These are phyloP conservation scores for Suillus sp. DNA, from an alignment of 768 basidiomycete genomes.

Conservation along the genomic window DNA sequence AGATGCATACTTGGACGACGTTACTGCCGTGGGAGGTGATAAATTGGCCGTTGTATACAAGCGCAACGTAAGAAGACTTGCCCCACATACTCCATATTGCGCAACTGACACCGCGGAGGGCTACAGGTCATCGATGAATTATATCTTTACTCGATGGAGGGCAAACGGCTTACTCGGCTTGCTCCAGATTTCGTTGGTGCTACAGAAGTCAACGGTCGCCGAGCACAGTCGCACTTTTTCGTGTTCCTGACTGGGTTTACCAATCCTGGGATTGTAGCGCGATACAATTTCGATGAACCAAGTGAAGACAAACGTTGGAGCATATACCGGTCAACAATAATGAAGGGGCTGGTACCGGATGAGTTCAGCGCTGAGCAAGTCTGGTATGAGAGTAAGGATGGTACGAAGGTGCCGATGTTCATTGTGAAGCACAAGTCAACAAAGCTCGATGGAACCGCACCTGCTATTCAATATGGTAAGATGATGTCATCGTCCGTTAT, in stretches of 20 bases:
- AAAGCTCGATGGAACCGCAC: conserved; percentile 70
- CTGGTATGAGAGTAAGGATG: conserved; percentile 80
- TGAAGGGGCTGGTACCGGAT: conserved; percentile 61
- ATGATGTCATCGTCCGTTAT: conserved; percentile 11
- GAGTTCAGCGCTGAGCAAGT: conserved; percentile 77
- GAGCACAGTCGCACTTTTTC: conserved; percentile 63
- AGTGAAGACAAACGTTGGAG: conserved; percentile 56
- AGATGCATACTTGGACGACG: conserved; percentile 58
- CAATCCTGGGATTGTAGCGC: conserved; percentile 65
- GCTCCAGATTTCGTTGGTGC: conserved; percentile 71
- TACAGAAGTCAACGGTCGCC: conserved; percentile 50
- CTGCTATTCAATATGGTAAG: conserved; percentile 76
- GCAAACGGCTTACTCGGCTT: conserved; percentile 55
- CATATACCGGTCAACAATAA: conserved; percentile 56
- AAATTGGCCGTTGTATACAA: conserved; percentile 67
- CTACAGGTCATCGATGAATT: conserved; percentile 76
- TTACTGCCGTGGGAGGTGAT: conserved; percentile 51
- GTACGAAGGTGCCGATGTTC: conserved; percentile 84
- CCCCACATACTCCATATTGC: neutral
- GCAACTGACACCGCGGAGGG: neutral
- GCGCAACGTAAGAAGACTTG: conserved; percentile 55
- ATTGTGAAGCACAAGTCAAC: conserved; percentile 76
- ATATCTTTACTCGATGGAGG: conserved; percentile 63
- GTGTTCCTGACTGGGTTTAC: conserved; percentile 68
- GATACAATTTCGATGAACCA: conserved; percentile 54